A percentile compares a stretch with the other conserved stretches of the same genome.
Conservation (phyloP, 768 basidiomycete genomes). For the Lactifluus hygrophoroides region DNA sequence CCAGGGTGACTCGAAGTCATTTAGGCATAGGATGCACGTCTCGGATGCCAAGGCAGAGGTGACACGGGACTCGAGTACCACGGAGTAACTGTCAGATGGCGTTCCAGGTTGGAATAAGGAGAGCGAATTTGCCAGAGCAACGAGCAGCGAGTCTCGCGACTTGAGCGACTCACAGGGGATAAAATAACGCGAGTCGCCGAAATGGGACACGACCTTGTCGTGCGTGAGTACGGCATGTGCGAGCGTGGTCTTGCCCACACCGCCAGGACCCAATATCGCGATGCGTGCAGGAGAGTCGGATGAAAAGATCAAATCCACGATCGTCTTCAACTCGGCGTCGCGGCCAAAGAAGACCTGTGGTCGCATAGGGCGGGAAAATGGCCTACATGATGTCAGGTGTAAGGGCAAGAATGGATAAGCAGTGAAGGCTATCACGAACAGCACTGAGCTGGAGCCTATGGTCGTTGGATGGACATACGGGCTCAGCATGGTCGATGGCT, state of each 20-base stretch:
- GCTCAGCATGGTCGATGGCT: not conserved
- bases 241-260: conserved; percentile 34
- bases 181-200: conserved; percentile 26
- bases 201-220: conserved; percentile 21
- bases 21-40: conserved; percentile 29
- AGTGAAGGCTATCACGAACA: not conserved
- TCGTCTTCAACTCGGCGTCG: conserved; percentile 3
- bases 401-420: not conserved
- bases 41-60: conserved; percentile 14
- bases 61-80: conserved; percentile 2
- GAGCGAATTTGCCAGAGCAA: conserved; percentile 23
- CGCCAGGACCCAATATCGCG: conserved; percentile 26
- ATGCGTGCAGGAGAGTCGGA: conserved; percentile 3
- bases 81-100: not conserved
- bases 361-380: not conserved
- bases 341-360: conserved; percentile 18
- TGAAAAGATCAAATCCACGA: conserved; percentile 4
- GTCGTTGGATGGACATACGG: not conserved
- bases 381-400: not conserved
- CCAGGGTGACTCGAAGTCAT: conserved; percentile 37
- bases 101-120: conserved; percentile 5
- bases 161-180: conserved; percentile 27
- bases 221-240: conserved; percentile 29
- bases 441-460: not conserved
- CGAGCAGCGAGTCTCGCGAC: conserved; percentile 19